Percentiles rank a stretch among this genome's conserved stretches.
Conservation (phyloP, 1,284 basidiomycete genomes). For the Fomitopsis schrenkii region DNA sequence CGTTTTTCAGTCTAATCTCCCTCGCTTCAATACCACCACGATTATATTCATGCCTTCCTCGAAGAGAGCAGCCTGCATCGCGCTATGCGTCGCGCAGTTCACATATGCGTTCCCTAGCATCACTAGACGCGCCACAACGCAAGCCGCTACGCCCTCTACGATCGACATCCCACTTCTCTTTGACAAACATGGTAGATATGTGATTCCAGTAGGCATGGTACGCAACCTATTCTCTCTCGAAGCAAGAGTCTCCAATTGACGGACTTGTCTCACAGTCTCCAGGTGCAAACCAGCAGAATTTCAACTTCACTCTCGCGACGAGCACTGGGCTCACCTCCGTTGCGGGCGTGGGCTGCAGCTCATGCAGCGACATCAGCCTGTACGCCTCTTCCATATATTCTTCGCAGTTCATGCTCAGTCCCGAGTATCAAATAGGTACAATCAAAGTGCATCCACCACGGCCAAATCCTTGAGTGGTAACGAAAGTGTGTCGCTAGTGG, state of each 20-base stretch:
- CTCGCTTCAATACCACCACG: not conserved
- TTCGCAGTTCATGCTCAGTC: conserved; percentile 9
- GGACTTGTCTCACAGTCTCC: conserved; percentile 8
- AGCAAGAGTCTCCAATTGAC: not conserved
- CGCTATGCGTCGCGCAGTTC: not conserved
- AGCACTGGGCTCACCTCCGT: conserved; percentile 33
- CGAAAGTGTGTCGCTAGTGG: conserved; percentile 22
- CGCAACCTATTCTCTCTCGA: not conserved
- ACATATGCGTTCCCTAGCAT: conserved; percentile 1
- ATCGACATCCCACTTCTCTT: conserved; percentile 9
- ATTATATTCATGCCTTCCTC: not conserved
- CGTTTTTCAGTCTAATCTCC: not conserved
- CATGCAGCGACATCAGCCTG: conserved; percentile 27
- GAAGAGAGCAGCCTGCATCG: not conserved
- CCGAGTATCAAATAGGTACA: conserved; percentile 25
- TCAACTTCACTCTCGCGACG: conserved; percentile 36
- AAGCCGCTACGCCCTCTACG: not conserved
- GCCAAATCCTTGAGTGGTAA: conserved; percentile 18
- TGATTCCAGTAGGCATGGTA: conserved; percentile 8
- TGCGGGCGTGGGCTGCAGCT: conserved; percentile 29
- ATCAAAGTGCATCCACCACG: conserved; percentile 26
- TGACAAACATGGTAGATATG: conserved; percentile 5
- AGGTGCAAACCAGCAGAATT: conserved; percentile 27
- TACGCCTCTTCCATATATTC: conserved; percentile 15
- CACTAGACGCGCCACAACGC: conserved; percentile 1